Percentiles rank a stretch among this genome's conserved stretches.
These are phyloP conservation scores for Cochlearia excelsa DNA, from an alignment of 345 rosid genomes.

Conservation along the genomic window DNA sequence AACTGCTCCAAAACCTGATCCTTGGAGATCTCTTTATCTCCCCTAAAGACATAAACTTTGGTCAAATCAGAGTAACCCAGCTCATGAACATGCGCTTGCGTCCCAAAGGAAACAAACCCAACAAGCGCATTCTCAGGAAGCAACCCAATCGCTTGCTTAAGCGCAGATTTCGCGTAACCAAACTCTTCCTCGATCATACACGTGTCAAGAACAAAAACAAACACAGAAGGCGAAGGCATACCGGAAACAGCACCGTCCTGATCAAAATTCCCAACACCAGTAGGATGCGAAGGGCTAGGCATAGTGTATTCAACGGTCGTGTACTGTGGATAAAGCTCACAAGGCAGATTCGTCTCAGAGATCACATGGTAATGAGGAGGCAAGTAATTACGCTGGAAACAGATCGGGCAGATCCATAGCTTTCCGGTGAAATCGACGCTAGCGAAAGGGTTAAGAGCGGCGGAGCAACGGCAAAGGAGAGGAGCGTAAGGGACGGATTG, in stretches of 20 bases:
- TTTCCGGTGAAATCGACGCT: slow-evolving; percentile 84
- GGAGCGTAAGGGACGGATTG: slow-evolving; percentile 83
- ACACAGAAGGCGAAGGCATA: slow-evolving; percentile 50
- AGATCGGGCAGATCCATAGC: slow-evolving; percentile 99
- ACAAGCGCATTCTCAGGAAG: slow-evolving; percentile 90
- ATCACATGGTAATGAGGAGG: slow-evolving; percentile 78
- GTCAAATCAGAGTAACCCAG: slow-evolving; percentile 90
- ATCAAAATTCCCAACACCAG: slow-evolving; percentile 36
- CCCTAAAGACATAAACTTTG: slow-evolving; percentile 90
- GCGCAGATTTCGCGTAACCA: slow-evolving; percentile 65
- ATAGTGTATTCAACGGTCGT: slow-evolving; percentile 76
- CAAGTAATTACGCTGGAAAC: slow-evolving; percentile 84
- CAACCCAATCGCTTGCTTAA: slow-evolving; percentile 85
- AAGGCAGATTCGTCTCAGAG: slow-evolving; percentile 89
- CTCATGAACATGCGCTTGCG: slow-evolving; percentile 95
- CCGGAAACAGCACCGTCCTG: slow-evolving; percentile 23
- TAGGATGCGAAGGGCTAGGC: slow-evolving; percentile 41
- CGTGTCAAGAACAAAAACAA: slow-evolving; percentile 84
- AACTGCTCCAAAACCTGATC: slow-evolving; percentile 89
- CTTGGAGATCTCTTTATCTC: slow-evolving; percentile 73
- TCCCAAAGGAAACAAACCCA: slow-evolving; percentile 90
- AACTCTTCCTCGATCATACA: slow-evolving; percentile 97
- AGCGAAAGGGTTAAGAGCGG: slow-evolving; percentile 64
- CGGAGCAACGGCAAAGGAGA: slow-evolving; percentile 81
- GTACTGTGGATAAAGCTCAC: slow-evolving; percentile 84